Conservation (phyloP, 805 yeast species). For the Teunomyces barrocoloradensis region DNA sequence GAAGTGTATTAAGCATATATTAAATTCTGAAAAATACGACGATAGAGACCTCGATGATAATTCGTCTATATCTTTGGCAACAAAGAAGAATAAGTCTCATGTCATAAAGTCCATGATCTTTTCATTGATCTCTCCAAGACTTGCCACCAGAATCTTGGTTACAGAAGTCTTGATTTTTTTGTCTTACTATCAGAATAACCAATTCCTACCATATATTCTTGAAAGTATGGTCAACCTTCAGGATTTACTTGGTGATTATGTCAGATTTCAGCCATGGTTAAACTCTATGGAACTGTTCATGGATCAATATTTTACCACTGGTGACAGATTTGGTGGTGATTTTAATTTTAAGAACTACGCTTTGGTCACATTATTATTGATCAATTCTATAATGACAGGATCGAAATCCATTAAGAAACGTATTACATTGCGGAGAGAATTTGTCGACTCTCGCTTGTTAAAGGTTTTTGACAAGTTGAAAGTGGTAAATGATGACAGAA, state of each 20-base stretch:
- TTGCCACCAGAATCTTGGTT: slow-evolving; percentile 39
- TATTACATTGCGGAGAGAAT: slow-evolving; percentile 32
- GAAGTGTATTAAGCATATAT: slow-evolving; percentile 34
- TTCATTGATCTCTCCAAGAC: slow-evolving; percentile 39
- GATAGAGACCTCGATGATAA: slow-evolving; percentile 11
- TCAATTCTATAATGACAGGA: slow-evolving; percentile 32
- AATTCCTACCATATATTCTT: slow-evolving; percentile 24
- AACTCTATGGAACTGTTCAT: slow-evolving; percentile 33
- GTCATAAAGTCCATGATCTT: slow-evolving; percentile 36
- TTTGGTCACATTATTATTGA: slow-evolving; percentile 34
- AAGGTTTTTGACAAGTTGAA: slow-evolving; percentile 35
- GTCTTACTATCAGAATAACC: slow-evolving; percentile 23
- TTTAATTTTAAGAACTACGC: slow-evolving; percentile 30
- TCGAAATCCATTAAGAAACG: slow-evolving; percentile 26
- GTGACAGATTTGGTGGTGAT: slow-evolving; percentile 13
- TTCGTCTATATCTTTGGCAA: slow-evolving; percentile 7
- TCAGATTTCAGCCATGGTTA: slow-evolving; percentile 42
- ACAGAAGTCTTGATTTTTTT: slow-evolving; percentile 43
- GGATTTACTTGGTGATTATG: slow-evolving; percentile 33
- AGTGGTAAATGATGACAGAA: slow-evolving; percentile 26
- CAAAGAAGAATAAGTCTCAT: slow-evolving; percentile 24
- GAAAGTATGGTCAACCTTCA: slow-evolving; percentile 34
- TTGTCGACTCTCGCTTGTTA: slow-evolving; percentile 33
- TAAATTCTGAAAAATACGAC: slow-evolving; percentile 24
- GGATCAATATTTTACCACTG: slow-evolving; percentile 25